phyloP scores from a whole-genome alignment of 495 filamentous ascomycete species.

The Penicillium goetzii region DNA sequence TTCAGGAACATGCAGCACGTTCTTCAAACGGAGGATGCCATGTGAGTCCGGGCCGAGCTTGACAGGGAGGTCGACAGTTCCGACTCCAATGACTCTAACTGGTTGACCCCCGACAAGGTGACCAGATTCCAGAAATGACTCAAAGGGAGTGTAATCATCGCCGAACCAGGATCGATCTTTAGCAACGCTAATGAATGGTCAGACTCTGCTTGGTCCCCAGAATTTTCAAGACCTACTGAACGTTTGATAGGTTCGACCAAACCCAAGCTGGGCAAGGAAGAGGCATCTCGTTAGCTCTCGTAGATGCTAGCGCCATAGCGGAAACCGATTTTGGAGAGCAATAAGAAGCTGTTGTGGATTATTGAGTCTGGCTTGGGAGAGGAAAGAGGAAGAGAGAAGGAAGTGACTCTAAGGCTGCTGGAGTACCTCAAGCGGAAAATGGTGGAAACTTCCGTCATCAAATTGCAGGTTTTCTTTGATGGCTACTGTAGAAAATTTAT shows the following conservation, averaged over 20 bases:
- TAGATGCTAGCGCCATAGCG: background rate
- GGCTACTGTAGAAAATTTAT: background rate
- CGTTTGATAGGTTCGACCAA: background rate
- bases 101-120: background rate
- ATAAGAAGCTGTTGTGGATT: background rate
- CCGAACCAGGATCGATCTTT: background rate
- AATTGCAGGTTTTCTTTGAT: background rate
- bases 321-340: background rate
- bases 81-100: background rate
- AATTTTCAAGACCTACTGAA: background rate
- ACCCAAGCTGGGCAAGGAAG: slow-evolving; percentile 3
- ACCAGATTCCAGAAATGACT: background rate
- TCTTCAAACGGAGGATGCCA: background rate
- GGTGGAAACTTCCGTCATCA: background rate
- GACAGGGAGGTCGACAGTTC: background rate
- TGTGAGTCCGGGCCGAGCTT: background rate
- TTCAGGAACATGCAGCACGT: background rate
- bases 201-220: background rate
- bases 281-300: background rate
- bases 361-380: background rate
- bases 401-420: background rate
- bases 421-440: background rate
- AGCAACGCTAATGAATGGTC: background rate
- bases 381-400: background rate
- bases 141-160: background rate